Percentiles rank a stretch among this genome's conserved stretches.
These are phyloP conservation scores for Hanseniaspora uvarum DNA, from an alignment of 1,139 yeast species.

Conservation along the genomic window DNA sequence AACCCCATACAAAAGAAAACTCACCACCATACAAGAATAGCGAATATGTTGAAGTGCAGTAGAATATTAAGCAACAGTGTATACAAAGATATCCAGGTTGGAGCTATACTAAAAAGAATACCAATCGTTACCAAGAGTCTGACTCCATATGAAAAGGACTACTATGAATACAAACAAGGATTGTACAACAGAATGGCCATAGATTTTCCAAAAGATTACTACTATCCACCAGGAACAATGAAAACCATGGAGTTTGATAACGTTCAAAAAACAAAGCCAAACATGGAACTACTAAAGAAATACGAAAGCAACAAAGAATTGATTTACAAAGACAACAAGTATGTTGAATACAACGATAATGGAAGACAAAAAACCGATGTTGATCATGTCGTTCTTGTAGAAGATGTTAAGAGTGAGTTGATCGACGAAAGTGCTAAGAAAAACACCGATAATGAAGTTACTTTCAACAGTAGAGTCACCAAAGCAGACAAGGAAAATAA, in stretches of 20 bases:
- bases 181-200: constrained; percentile 87
- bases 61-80: constrained; percentile 18
- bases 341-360: constrained; percentile 67
- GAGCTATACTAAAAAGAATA: constrained; percentile 61
- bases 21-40: background rate
- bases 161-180: constrained; percentile 74
- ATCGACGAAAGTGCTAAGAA: constrained; percentile 41
- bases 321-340: constrained; percentile 69
- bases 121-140: constrained; percentile 78
- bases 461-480: constrained; percentile 52
- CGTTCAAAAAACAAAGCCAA: constrained; percentile 41
- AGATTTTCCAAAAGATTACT: constrained; percentile 93
- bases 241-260: constrained; percentile 73
- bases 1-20: too few relatives aligned
- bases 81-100: constrained; percentile 24
- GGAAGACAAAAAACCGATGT: constrained; percentile 79
- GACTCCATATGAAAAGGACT: constrained; percentile 61
- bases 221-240: constrained; percentile 80
- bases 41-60: background rate
- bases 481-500: constrained; percentile 63
- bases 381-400: constrained; percentile 65
- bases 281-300: constrained; percentile 32
- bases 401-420: constrained; percentile 34
- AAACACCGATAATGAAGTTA: constrained; percentile 33
- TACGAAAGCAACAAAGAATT: constrained; percentile 66